A percentile compares a stretch with the other conserved stretches of the same genome.
phyloP scores from a whole-genome alignment of 257 asterid species.

The Nemophila menziesii region DNA sequence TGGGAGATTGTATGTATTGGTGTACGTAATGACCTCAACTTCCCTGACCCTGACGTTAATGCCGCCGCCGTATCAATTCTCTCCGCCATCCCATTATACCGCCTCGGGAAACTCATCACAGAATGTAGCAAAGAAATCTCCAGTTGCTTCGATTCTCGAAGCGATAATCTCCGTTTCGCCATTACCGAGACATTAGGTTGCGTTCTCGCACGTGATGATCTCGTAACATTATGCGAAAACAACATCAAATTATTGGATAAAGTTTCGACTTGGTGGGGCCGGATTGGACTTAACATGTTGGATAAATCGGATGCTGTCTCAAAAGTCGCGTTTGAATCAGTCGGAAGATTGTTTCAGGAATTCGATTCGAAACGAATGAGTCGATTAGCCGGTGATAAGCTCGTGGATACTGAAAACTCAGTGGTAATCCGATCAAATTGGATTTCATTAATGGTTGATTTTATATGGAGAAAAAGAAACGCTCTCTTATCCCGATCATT shows the following conservation, averaged over 20 bases:
- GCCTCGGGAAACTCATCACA: slow-evolving; percentile 62
- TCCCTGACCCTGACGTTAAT: slow-evolving; percentile 84
- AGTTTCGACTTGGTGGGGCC: slow-evolving; percentile 72
- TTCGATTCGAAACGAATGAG: slow-evolving; percentile 86
- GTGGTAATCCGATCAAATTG: slow-evolving; percentile 80
- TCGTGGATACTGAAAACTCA: slow-evolving; percentile 75
- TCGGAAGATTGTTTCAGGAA: slow-evolving; percentile 75
- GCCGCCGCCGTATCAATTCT: slow-evolving; percentile 87
- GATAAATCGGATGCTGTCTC: slow-evolving; percentile 69
- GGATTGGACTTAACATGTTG: slow-evolving; percentile 71
- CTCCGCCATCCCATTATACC: slow-evolving; percentile 74
- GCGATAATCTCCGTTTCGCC: slow-evolving; percentile 66
- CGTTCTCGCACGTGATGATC: slow-evolving; percentile 77
- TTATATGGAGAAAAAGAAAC: slow-evolving; percentile 60
- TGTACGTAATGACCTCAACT: slow-evolving; percentile 67
- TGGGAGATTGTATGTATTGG: slow-evolving; percentile 81
- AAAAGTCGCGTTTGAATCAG: slow-evolving; percentile 68
- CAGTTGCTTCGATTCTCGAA: slow-evolving; percentile 62
- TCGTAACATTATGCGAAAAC: slow-evolving; percentile 71
- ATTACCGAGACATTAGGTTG: slow-evolving; percentile 83
- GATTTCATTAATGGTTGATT: slow-evolving; percentile 71
- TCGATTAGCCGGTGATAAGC: slow-evolving; percentile 81
- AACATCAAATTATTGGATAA: slow-evolving; percentile 72
- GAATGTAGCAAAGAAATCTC: slow-evolving; percentile 71
- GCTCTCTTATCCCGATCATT: slow-evolving; percentile 61